These are phyloP conservation scores for Graphilbum sp. DNA, from an alignment of 2,329 filamentous ascomycete genomes.

Conservation along the genomic window DNA sequence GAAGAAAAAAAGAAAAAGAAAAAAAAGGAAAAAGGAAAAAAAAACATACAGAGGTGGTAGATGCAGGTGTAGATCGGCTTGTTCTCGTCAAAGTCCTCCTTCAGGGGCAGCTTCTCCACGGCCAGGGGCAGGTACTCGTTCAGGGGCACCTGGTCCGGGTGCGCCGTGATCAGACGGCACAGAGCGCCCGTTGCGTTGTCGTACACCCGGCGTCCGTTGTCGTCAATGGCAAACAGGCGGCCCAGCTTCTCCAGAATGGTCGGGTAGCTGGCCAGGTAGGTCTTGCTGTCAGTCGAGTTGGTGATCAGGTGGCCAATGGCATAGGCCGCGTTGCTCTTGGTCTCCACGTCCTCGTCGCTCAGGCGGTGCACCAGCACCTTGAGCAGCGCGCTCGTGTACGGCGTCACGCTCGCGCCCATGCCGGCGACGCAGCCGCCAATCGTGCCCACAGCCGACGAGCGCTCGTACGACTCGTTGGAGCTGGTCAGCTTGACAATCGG, in stretches of 20 bases:
- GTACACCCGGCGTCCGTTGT: slow-evolving; percentile 52
- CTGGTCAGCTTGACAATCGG: slow-evolving; percentile 75
- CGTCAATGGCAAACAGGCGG: slow-evolving; percentile 59
- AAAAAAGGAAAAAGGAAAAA: slow-evolving; percentile 9
- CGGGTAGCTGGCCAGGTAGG: slow-evolving; percentile 59
- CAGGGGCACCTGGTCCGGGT: slow-evolving; percentile 70
- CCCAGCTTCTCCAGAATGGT: slow-evolving; percentile 75
- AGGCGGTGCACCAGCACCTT: slow-evolving; percentile 75
- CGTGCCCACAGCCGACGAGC: slow-evolving; percentile 77
- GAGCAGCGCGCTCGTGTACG: slow-evolving; percentile 61
- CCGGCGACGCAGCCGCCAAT: slow-evolving; percentile 81
- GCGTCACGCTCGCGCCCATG: slow-evolving; percentile 68
- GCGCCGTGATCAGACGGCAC: slow-evolving; percentile 77
- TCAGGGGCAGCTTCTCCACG: slow-evolving; percentile 64
- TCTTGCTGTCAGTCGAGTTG: slow-evolving; percentile 58
- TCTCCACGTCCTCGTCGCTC: slow-evolving; percentile 75
- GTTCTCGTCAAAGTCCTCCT: slow-evolving; percentile 94
- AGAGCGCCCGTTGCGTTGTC: slow-evolving; percentile 92
- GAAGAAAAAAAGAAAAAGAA: slow-evolving; percentile 10
- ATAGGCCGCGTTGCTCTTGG: slow-evolving; percentile 90
- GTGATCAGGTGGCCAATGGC: slow-evolving; percentile 73
- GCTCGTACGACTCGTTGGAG: slow-evolving; percentile 73
- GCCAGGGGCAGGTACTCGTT: slow-evolving; percentile 68
- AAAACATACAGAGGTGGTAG: slow-evolving; percentile 61
- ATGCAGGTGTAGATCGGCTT: slow-evolving; percentile 85